Evolutionary conservation across 2,329 filamentous ascomycete species (phyloP), one percentile per base, ranked within the genome.

Genomic region (Zasmidium citrigriseum): DNA sequence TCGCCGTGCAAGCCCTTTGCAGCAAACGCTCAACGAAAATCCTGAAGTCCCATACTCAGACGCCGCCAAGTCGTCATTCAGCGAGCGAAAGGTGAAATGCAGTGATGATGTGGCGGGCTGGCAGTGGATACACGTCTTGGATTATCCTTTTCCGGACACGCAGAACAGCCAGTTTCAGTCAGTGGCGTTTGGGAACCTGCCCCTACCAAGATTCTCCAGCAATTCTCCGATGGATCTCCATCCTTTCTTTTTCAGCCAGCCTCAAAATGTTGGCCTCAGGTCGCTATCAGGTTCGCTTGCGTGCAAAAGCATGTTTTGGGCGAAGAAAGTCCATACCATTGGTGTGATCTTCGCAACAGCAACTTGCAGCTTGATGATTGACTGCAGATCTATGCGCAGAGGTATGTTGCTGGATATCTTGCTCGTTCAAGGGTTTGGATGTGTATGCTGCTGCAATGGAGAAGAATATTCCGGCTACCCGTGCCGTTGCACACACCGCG

Each of bases 121-220:
- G 21, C 38, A 52, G 34, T 52, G 50, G 50, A 29, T 52, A 34
- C 38, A 16, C 4, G n/a, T 14, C n/a, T 34, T 52, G 34, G 34
- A 38, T 24, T 45, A 22, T 52, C 50, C 50, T 21, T 3, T 52
- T 52, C 20, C 22, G 50, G 50, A 45, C 50, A 34, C 34, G 34
- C 27, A 34, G 27, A 7, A 41, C 16, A n/a, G 34, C 34, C 34
- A 41, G 18, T 11, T 41, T n/a, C 34, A 41, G 34, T n/a, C 18
- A n/a, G 34, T 41, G 34, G 34, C 34, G 34, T n/a, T 41, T 41
- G 7, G n/a, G n/a, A n/a, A 4, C 34, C 16, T 41, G 34, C 14
- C 27, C 27, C 27, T 14, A 29, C 27, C 27, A 29, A 29, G 27
- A 29, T 29, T 7, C 14, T 7, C 14, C 27, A 29, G 27, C 27